Evolutionary conservation across 768 basidiomycete species (phyloP), one percentile per base, ranked within the genome.

Genomic region (Goffeauzyma gilvescens): DNA sequence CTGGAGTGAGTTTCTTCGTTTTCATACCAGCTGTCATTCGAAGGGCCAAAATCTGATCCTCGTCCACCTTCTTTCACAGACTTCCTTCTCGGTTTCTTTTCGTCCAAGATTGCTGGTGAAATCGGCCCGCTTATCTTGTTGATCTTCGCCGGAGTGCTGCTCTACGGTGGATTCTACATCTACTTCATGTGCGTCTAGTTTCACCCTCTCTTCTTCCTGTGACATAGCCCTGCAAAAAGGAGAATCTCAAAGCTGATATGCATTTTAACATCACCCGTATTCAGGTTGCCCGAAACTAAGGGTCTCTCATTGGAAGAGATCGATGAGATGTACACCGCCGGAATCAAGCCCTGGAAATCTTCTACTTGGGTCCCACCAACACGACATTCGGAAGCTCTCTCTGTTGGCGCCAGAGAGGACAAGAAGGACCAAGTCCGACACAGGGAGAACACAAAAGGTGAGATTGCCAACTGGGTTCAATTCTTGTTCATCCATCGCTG

Each of bases 1-100:
- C 6, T 59, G 55, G 55, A 54, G 46, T 48, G 33, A 30, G 41
- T 43, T n/a, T 33, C 22, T 9, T 9, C n/a, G 28, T 9, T n/a
- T 30, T 9, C n/a, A n/a, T n/a, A 9, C 28, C 28, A 30, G 9
- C n/a, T 30, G 9, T n/a, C n/a, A 9, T 30, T 9, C n/a, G n/a
- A n/a, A n/a, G n/a, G n/a, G n/a, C n/a, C n/a, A n/a, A n/a, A n/a
- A 30, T 15, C 4, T 20, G n/a, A 13, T 21, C 26, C 13, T 23
- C 38, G 2, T 13, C 38, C 18, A 38, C 20, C 26, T 38, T 23
- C 31, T 24, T 30, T 13, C 23, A 4, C 26, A 48, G 46, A 48
- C 36, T 48, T 48, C 35, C 37, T 48, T 15, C 28, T 48, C 17
- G 46, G 46, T 10, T 48, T 48, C 46, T 48, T 48, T 32, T 25